These are phyloP conservation scores for Hypoxylon fragiforme DNA, from an alignment of 495 filamentous ascomycete genomes.

Conservation along the genomic window DNA sequence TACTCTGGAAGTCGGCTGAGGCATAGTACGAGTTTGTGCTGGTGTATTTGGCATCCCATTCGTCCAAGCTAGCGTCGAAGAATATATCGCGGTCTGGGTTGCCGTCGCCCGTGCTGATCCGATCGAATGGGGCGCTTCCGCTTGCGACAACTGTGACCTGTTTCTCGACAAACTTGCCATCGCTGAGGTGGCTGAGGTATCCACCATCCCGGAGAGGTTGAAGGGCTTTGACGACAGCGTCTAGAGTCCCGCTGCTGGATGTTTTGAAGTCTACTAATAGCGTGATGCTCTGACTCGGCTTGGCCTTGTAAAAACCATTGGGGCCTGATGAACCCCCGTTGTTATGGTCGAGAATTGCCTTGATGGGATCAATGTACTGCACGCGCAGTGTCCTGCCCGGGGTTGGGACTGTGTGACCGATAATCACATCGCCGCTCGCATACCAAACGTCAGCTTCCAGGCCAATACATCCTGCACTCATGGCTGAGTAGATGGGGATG, in stretches of 20 bases:
- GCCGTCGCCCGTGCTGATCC: slow-evolving; percentile 43
- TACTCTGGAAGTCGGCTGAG: slow-evolving; percentile 48
- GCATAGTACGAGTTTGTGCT: slow-evolving; percentile 52
- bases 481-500: slow-evolving; percentile 34
- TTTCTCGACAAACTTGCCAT: slow-evolving; percentile 50
- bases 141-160: slow-evolving; percentile 74
- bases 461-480: slow-evolving; percentile 37
- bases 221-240: slow-evolving; percentile 58
- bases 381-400: slow-evolving; percentile 31
- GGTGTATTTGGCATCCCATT: slow-evolving; percentile 41
- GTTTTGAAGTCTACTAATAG: slow-evolving; percentile 73
- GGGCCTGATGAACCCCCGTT: slow-evolving; percentile 27
- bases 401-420: slow-evolving; percentile 35
- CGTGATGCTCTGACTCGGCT: slow-evolving; percentile 58
- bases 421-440: slow-evolving; percentile 26
- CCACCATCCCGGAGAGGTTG: slow-evolving; percentile 60
- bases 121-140: slow-evolving; percentile 68
- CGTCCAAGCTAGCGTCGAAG: slow-evolving; percentile 59
- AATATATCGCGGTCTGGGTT: slow-evolving; percentile 59
- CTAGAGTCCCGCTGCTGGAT: slow-evolving; percentile 45
- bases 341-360: slow-evolving; percentile 38
- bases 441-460: slow-evolving; percentile 44
- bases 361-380: slow-evolving; percentile 37
- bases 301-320: slow-evolving; percentile 57
- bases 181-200: slow-evolving; percentile 59